phyloP scores from a whole-genome alignment of 495 filamentous ascomycete genomes.

The Aspergillus baeticus region DNA sequence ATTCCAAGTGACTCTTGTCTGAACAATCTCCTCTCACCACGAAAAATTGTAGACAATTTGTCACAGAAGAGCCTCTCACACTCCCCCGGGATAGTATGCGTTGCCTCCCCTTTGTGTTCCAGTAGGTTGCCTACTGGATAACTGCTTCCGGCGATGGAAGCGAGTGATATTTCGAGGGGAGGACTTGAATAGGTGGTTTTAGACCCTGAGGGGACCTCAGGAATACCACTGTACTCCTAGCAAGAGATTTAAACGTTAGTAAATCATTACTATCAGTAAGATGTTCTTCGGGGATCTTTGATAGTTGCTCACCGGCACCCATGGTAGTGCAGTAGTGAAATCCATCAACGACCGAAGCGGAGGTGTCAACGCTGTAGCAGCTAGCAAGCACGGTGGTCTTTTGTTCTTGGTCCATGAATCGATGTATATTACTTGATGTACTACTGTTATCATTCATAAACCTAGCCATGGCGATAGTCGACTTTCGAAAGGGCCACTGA shows the following conservation, averaged over 20 bases:
- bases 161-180: slow-evolving; percentile 69
- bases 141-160: slow-evolving; percentile 58
- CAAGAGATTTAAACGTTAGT: not conserved
- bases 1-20: slow-evolving; percentile 72
- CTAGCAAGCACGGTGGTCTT: slow-evolving; percentile 75
- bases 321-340: slow-evolving; percentile 95
- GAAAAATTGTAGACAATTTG: slow-evolving; percentile 85
- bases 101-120: slow-evolving; percentile 79
- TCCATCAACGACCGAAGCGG: slow-evolving; percentile 61
- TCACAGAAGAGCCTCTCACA: slow-evolving; percentile 99
- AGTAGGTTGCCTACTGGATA: slow-evolving; percentile 34
- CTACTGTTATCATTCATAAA: slow-evolving; percentile 64
- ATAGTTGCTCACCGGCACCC: slow-evolving; percentile 60
- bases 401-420: slow-evolving; percentile 42
- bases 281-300: not conserved
- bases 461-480: slow-evolving; percentile 46
- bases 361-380: slow-evolving; percentile 69
- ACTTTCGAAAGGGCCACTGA: not conserved
- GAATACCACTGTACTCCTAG: slow-evolving; percentile 91
- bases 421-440: slow-evolving; percentile 69
- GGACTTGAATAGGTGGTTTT: slow-evolving; percentile 77
- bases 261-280: slow-evolving; percentile 2
- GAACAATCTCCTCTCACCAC: slow-evolving; percentile 81
- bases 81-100: slow-evolving; percentile 94
- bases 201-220: slow-evolving; percentile 87